Percentiles rank a stretch among this genome's conserved stretches.
phyloP scores from a whole-genome alignment of 2,329 filamentous ascomycete species.

The Cladosporium sp. region DNA sequence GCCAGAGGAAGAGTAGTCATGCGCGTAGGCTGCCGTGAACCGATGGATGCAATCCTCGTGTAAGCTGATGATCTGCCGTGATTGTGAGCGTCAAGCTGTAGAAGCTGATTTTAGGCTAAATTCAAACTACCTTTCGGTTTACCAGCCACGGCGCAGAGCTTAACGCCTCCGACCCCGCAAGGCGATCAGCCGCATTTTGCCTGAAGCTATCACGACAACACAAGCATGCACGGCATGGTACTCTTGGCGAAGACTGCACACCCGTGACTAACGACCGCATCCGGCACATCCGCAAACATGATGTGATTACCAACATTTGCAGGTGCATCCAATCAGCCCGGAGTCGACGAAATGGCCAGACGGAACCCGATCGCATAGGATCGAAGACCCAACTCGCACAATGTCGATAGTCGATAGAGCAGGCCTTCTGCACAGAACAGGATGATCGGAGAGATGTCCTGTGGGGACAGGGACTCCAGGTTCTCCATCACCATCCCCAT shows the following conservation, averaged over 20 bases:
- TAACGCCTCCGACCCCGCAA: neutral
- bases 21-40: neutral
- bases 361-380: neutral
- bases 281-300: neutral
- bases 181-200: slow-evolving; percentile 1
- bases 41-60: neutral
- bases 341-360: neutral
- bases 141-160: neutral
- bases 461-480: neutral
- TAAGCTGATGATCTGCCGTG: slow-evolving; percentile 1
- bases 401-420: no score
- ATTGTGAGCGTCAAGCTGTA: neutral
- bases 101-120: neutral
- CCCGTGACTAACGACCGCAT: neutral
- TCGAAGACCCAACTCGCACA: no score
- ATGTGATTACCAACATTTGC: neutral
- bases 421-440: no score
- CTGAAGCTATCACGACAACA: neutral
- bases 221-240: neutral
- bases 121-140: neutral
- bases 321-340: neutral
- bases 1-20: neutral
- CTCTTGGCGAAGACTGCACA: neutral
- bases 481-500: slow-evolving; percentile 1
- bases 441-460: no score